Base-by-base conservation (phyloP, 2,329 filamentous ascomycete species). In the Pestalotiopsis sp. region DNA sequence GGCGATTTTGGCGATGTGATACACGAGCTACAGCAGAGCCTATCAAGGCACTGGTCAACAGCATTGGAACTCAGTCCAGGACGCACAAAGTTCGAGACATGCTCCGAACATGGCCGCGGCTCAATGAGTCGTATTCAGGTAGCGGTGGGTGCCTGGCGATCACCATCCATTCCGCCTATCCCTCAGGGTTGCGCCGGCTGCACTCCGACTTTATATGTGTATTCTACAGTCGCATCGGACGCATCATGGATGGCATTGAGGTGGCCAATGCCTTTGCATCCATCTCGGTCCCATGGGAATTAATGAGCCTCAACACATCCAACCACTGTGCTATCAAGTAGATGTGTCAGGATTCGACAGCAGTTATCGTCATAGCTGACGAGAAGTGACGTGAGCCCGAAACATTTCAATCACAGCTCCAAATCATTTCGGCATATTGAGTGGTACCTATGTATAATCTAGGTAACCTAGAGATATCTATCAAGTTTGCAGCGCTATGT, bases 1-100 rank as follows among this genome's bases (percentile, higher is more conserved):
- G 45, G 45, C 31, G 31, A 36, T 6, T 36, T 36, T 36, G 31
- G 45, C 45, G 45, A 52, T 52, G 45, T 52, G 45, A 52, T 52
- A 52, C 45, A 23, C n/a, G 13, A 52, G 61, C 20, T n/a, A 36
- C 12, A 64, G 49, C 49, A 45, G 61, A 39, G 61, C 61, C 61
- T 64, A 49, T 64, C 39, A 64, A 49, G 61, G 61, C 45, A 64
- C 61, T 64, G 61, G 31, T 62, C 59, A 38, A 38, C 57, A 59
- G n/a, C 11, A 23, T 23, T 23, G 23, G 23, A n/a, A 27, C 57
- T 62, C 11, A 6, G 59, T 17, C 23, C 27, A 38, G 23, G 23
- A 14, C 57, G 13, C 14, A 13, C 57, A 59, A 59, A 59, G 27
- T 59, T 36, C 27, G 17, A 59, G 57, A 59, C 57, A 59, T 59